Conservation (phyloP, 257 asterid genomes). For the Penstemon barbatus region DNA sequence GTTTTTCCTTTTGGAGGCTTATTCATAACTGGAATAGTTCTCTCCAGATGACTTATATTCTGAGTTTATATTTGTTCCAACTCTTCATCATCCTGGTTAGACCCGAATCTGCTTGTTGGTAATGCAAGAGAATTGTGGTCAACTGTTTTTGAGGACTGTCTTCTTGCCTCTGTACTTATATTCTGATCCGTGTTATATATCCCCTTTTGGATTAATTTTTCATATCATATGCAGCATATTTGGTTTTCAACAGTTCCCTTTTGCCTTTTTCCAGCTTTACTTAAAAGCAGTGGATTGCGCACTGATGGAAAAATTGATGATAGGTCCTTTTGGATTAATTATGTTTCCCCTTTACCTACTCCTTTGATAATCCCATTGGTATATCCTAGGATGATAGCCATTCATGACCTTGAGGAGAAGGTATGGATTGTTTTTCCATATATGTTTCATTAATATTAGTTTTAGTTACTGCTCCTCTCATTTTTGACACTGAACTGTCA, state of each 20-base stretch:
- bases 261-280: slow-evolving; percentile 58
- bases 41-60: slow-evolving; percentile 3
- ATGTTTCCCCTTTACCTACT: slow-evolving; percentile 77
- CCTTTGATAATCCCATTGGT: slow-evolving; percentile 88
- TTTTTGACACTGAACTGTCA: slow-evolving; percentile 38
- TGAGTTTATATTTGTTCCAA: slow-evolving; percentile 4
- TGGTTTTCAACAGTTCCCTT: slow-evolving; percentile 18
- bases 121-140: too few relatives aligned
- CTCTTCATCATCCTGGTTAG: not conserved
- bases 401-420: slow-evolving; percentile 85
- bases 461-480: slow-evolving; percentile 22
- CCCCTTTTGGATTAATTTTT: not conserved
- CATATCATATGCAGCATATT: slow-evolving; percentile 2
- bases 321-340: slow-evolving; percentile 86
- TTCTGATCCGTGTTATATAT: not conserved
- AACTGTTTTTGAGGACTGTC: too few relatives aligned
- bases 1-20: not conserved
- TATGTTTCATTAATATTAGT: slow-evolving; percentile 21
- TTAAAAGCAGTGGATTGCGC: slow-evolving; percentile 82
- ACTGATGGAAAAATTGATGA: slow-evolving; percentile 87
- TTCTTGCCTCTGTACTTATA: not conserved
- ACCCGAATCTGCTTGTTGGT: too few relatives aligned
- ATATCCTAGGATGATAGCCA: slow-evolving; percentile 86
- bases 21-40: slow-evolving; percentile 11
- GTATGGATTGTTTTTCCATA: slow-evolving; percentile 33